phyloP scores from a whole-genome alignment of 176 grass and related monocot species.

The Zoysia pacifica region DNA sequence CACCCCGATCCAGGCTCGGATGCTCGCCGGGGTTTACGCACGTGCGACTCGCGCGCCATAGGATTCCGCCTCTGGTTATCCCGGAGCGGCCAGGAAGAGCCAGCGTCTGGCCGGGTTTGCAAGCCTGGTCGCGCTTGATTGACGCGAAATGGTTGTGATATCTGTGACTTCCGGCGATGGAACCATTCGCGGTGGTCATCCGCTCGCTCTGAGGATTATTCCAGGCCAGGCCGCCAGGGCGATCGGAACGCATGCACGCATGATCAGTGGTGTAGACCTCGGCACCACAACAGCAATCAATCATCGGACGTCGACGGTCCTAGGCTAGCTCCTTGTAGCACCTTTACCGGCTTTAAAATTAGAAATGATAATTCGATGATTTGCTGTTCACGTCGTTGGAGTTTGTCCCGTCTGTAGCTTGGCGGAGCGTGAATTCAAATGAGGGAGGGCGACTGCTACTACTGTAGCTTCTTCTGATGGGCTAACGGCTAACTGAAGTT shows the following conservation, averaged over 20 bases:
- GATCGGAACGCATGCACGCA: background rate
- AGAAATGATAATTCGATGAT: constrained; percentile 20
- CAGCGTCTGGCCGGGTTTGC: background rate
- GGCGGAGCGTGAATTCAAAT: too few relatives aligned
- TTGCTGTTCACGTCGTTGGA: background rate
- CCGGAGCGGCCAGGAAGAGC: background rate
- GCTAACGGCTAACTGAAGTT: too few relatives aligned
- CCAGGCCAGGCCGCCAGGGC: background rate
- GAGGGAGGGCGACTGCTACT: too few relatives aligned
- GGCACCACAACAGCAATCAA: background rate
- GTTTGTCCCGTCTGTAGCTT: constrained; percentile 27
- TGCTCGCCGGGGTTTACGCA: constrained; percentile 5
- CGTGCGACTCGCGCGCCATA: background rate
- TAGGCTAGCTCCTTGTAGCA: background rate
- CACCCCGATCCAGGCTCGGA: background rate
- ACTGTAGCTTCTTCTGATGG: too few relatives aligned
- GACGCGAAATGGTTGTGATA: background rate
- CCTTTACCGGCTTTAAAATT: background rate
- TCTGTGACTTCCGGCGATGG: background rate
- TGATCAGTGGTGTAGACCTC: background rate
- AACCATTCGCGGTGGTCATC: too few relatives aligned
- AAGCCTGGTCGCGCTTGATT: background rate
- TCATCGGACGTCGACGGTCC: background rate
- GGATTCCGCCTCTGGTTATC: constrained; percentile 11
- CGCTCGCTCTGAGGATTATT: too few relatives aligned